phyloP scores from a whole-genome alignment of 192 early-diverging fungal genomes.

The Entophlyctis luteolus region DNA sequence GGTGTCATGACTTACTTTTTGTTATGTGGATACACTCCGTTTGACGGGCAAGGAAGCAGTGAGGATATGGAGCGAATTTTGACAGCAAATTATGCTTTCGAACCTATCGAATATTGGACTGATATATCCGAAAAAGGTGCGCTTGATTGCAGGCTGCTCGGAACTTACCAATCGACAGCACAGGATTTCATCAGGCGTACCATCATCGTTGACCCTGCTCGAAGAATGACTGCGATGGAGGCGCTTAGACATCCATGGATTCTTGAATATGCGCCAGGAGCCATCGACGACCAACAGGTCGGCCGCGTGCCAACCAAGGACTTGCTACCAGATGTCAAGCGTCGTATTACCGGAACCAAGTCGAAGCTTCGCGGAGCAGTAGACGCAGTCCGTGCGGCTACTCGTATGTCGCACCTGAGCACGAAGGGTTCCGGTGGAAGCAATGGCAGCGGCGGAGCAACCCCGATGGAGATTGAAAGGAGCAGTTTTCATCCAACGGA shows the following conservation, averaged over 20 bases:
- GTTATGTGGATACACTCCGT: conserved; percentile 60
- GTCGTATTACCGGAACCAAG: conserved; percentile 11
- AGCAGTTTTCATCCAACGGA: conserved; percentile 6
- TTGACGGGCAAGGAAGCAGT: conserved; percentile 40
- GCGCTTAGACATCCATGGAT: conserved; percentile 83
- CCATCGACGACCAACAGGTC: not conserved
- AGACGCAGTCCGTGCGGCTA: conserved; percentile 6
- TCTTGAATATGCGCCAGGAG: conserved; percentile 38
- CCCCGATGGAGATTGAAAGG: conserved; percentile 15
- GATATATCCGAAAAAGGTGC: conserved; percentile 66
- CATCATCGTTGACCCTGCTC: conserved; percentile 61
- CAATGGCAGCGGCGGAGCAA: not conserved
- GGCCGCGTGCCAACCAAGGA: conserved; percentile 62
- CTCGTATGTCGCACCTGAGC: not conserved
- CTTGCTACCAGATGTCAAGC: conserved; percentile 74
- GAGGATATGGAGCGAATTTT: conserved; percentile 51
- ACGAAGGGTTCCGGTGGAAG: not conserved
- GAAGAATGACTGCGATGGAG: conserved; percentile 74
- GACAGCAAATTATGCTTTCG: conserved; percentile 42
- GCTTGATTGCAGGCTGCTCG: not conserved
- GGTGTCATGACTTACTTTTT: conserved; percentile 88
- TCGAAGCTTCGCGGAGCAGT: conserved; percentile 18
- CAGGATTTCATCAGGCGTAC: conserved; percentile 73
- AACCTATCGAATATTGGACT: conserved; percentile 50
- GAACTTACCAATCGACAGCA: conserved; percentile 40